A percentile compares a stretch with the other conserved stretches of the same genome.
Evolutionary conservation across 2,329 filamentous ascomycete genomes (phyloP).

Genomic region (Xylariomycetidae sp.): DNA sequence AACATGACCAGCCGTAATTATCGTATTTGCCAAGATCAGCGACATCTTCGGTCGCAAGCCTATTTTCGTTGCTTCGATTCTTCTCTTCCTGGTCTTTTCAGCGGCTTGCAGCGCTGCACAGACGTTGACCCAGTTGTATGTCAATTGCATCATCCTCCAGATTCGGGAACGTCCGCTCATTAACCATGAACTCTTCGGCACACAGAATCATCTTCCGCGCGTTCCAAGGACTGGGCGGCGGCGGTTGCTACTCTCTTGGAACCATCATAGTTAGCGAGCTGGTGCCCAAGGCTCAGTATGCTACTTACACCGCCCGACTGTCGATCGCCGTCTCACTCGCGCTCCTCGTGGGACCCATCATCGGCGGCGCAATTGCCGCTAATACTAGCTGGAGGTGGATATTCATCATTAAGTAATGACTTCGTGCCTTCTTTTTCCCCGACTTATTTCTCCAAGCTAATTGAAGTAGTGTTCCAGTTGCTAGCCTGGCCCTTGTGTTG

Average conservation of each 20-base stretch:
- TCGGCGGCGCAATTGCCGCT: constrained; percentile 16
- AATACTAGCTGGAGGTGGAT: constrained; percentile 19
- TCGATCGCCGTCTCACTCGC: constrained; percentile 9
- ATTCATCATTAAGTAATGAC: constrained; percentile 20
- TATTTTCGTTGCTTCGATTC: constrained; percentile 1
- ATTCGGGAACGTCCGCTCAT: neutral
- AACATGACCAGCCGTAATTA: neutral
- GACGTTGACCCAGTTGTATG: constrained; percentile 9
- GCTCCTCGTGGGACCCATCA: constrained; percentile 14
- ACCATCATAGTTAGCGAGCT: constrained; percentile 13
- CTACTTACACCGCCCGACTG: constrained; percentile 7
- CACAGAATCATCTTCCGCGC: constrained; percentile 10
- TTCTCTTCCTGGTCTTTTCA: constrained; percentile 8
- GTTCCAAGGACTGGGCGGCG: constrained; percentile 12
- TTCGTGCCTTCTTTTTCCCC: too few species aligned
- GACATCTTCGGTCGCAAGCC: constrained; percentile 5
- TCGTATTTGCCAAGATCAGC: constrained; percentile 5
- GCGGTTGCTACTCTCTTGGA: constrained; percentile 11
- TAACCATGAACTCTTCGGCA: neutral
- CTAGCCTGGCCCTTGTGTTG: neutral
- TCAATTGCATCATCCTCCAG: neutral
- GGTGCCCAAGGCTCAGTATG: constrained; percentile 13
- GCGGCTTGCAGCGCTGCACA: constrained; percentile 4
- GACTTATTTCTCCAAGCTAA: too few species aligned
- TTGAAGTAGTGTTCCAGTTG: too few species aligned